These are phyloP conservation scores for Aspergillus cristatus DNA, from an alignment of 495 filamentous ascomycete genomes.

Conservation along the genomic window DNA sequence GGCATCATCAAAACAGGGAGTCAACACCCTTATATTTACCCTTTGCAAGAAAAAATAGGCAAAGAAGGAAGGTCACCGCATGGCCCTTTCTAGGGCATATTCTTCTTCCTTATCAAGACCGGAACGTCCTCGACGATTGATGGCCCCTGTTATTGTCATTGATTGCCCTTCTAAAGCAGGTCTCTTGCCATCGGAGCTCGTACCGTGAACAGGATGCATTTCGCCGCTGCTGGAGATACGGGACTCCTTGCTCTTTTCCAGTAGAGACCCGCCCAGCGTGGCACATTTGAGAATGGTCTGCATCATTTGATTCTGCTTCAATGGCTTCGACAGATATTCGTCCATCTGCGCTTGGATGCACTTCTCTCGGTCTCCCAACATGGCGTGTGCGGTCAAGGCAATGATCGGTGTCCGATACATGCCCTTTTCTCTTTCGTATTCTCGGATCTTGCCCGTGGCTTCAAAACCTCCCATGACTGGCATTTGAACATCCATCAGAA, in stretches of 20 bases:
- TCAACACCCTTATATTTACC: slow-evolving; percentile 43
- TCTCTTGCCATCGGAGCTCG: slow-evolving; percentile 24
- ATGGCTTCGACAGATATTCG: slow-evolving; percentile 94
- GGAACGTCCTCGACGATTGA: slow-evolving; percentile 41
- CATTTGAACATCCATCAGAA: slow-evolving; percentile 99
- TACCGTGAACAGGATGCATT: slow-evolving; percentile 32
- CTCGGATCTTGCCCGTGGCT: slow-evolving; percentile 91
- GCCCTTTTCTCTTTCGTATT: slow-evolving; percentile 72
- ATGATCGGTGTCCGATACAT: slow-evolving; percentile 88
- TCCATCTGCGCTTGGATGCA: slow-evolving; percentile 99
- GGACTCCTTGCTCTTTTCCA: slow-evolving; percentile 60
- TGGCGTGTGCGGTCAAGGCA: slow-evolving; percentile 94
- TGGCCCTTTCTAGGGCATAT: slow-evolving; percentile 7
- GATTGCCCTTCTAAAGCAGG: slow-evolving; percentile 46
- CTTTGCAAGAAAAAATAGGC: slow-evolving; percentile 64
- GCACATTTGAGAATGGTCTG: slow-evolving; percentile 96
- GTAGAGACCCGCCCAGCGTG: slow-evolving; percentile 79
- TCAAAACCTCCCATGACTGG: slow-evolving; percentile 99
- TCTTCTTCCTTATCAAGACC: slow-evolving; percentile 57
- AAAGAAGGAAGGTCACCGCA: too few species aligned
- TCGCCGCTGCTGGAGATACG: slow-evolving; percentile 48
- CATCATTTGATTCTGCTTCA: slow-evolving; percentile 97
- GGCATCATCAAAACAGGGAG: too few species aligned
- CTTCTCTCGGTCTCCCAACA: slow-evolving; percentile 97
- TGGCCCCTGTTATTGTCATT: slow-evolving; percentile 53